A percentile compares a stretch with the other conserved stretches of the same genome.
Evolutionary conservation across 768 basidiomycete genomes (phyloP).

Genomic region (Podaxis pistillaris): DNA sequence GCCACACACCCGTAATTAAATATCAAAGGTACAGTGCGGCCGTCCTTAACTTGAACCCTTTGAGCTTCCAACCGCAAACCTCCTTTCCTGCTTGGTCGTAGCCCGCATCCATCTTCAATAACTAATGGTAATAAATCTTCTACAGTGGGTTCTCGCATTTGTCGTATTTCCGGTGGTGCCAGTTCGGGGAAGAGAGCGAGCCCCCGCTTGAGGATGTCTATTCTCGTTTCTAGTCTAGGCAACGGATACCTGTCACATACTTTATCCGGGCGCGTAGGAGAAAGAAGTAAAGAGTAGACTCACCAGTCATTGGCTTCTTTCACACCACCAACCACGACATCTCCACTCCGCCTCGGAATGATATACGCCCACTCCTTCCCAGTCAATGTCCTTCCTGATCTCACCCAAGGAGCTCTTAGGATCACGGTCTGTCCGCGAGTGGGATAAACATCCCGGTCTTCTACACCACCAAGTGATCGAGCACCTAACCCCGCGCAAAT

Average conservation of each 20-base stretch:
- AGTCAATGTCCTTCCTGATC: conserved; percentile 49
- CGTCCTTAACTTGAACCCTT: conserved; percentile 26
- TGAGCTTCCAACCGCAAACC: conserved; percentile 55
- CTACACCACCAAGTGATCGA: conserved; percentile 73
- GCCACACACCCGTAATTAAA: conserved; percentile 64
- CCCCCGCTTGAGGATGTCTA: conserved; percentile 55
- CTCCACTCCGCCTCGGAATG: conserved; percentile 60
- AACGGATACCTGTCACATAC: conserved; percentile 49
- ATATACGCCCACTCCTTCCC: conserved; percentile 54
- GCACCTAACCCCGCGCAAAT: conserved; percentile 75
- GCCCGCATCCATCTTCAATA: conserved; percentile 50
- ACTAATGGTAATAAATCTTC: conserved; percentile 47
- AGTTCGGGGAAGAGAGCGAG: conserved; percentile 56
- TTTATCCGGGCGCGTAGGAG: background rate
- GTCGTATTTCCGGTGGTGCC: conserved; percentile 51
- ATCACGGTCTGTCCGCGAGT: conserved; percentile 84
- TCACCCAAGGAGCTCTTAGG: conserved; percentile 65
- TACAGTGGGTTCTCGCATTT: conserved; percentile 39
- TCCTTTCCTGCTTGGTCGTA: conserved; percentile 52
- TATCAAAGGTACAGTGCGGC: conserved; percentile 45
- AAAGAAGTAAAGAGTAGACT: background rate
- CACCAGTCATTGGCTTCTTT: conserved; percentile 62
- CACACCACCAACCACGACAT: conserved; percentile 67
- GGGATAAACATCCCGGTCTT: conserved; percentile 73
- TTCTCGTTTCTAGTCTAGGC: conserved; percentile 60